Evolutionary conservation across 805 yeast species (phyloP), one percentile per base, ranked within the genome.

Genomic region (Schwanniomyces sp.): DNA sequence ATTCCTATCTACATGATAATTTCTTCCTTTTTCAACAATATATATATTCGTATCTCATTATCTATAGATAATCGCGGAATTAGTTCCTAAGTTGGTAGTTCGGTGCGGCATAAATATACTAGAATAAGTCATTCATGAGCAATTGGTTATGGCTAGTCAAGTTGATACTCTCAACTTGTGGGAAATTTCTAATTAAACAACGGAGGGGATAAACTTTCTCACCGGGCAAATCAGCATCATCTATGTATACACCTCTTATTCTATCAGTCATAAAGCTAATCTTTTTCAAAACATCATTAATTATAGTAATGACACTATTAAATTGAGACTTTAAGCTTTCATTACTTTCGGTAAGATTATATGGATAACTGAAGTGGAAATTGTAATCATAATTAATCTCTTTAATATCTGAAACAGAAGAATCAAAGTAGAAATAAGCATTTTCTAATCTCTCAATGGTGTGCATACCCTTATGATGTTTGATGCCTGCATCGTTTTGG

Each of bases 251-350:
- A 3, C 66, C 67, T 46, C 64, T 54, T 10, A 69, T 61, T 40
- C 70, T 53, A 12, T 59, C 66, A 42, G 64, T 40, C 70, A 69
- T 64, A 50, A 66, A 66, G 41, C 56, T 53, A 54, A 60, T 55
- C 42, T 69, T 69, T 51, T 67, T 66, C 46, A 69, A 58, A 7
- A 69, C 58, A 56, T 68, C 73, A 46, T 63, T 63, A 11, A 65
- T 64, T n/a, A 69, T 61, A 8, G 64, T 51, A 2, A 64, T 59
- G 17, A 68, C 48, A 39, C 60, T 56, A 44, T 63, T 60, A 52
- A 69, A 69, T 34, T 60, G 56, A 40, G 57, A 53, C 21, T 18
- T 18, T n/a, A 37, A 24, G n/a, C 51, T 56, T 43, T 54, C 59
- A 40, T 41, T 36, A 27, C 27, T n/a, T 24, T 49, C 45, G 18